Evolutionary conservation across 768 basidiomycete species (phyloP), one percentile per base, ranked within the genome.

Genomic region (Psilocybe cyanescens): DNA sequence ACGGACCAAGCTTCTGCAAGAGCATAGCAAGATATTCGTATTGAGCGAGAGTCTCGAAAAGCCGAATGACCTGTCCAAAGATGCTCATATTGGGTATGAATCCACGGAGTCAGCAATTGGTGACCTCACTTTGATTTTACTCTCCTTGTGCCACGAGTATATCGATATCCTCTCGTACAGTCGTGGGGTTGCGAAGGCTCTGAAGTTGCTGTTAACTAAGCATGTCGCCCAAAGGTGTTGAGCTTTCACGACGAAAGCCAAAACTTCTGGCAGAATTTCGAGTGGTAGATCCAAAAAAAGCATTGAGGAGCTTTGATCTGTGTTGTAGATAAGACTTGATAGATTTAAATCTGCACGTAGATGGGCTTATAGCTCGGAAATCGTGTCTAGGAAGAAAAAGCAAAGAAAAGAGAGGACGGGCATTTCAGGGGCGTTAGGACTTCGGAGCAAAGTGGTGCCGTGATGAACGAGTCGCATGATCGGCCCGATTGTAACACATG

Each of bases 101-200:
- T 29, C 8, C 14, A 16, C 31, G 12, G 5, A 0, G 11, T n/a
- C 16, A 3, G 1, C 2, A 4, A 50, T 6, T 30, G 45, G 48
- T 31, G 24, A 58, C 67, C 33, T 55, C 64, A 87, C 90, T 79
- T 82, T 89, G 8, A 66, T 68, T 68, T 90, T 93, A 12, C 80
- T 81, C 33, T 86, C 81, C 65, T 77, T 87, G 58, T 91, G 84
- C 91, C 90, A 92, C 14, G 90, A 81, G 72, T 86, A 88, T 48
- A 93, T 85, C 47, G 76, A 81, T 16, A 87, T 78, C 11, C 79
- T 76, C 28, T 81, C 75, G 65, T 94, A 94, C 24, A 94, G 76
- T 30, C 72, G 62, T 8, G 80, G 76, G 2, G 76, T 71, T 0
- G 86, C 81, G 63, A 86, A 86, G 1, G 62, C 47, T 62, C 84